These are phyloP conservation scores for Amphicarpaea edgeworthii DNA, from an alignment of 306 rosid species.

Conservation along the genomic window DNA sequence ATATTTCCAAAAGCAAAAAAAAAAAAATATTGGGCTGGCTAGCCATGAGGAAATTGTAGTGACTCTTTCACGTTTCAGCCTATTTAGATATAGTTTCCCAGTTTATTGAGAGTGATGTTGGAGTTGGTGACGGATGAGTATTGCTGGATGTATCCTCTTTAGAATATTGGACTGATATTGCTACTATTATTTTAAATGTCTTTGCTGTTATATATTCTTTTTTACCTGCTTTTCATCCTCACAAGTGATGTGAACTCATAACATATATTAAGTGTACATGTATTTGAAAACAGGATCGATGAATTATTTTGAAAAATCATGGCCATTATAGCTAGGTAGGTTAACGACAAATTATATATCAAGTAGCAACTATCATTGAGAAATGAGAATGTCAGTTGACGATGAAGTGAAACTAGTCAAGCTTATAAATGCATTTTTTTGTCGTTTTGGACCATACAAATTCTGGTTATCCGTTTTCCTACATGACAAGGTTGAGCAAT, in stretches of 20 bases:
- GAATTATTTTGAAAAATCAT: too few relatives aligned
- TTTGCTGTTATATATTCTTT: too few relatives aligned
- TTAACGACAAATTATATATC: neutral
- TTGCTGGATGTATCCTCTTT: neutral
- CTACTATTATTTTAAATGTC: neutral
- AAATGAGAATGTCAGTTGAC: neutral
- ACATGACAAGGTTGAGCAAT: neutral
- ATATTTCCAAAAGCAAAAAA: conserved; percentile 25
- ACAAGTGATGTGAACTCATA: too few relatives aligned
- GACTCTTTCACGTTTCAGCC: conserved; percentile 13
- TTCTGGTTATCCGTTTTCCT: neutral
- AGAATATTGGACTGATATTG: conserved; percentile 30
- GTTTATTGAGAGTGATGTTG: conserved; percentile 28
- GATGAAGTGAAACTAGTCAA: neutral
- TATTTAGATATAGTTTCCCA: neutral
- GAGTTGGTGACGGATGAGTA: conserved; percentile 50
- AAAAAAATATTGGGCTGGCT: neutral
- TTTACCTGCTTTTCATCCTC: too few relatives aligned
- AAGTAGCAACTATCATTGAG: neutral
- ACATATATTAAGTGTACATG: too few relatives aligned
- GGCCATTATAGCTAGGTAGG: neutral
- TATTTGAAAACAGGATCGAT: too few relatives aligned
- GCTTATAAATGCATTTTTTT: conserved; percentile 15
- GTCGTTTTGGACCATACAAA: conserved; percentile 1
- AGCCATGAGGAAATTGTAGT: neutral